A percentile compares a stretch with the other conserved stretches of the same genome.
Evolutionary conservation across 495 filamentous ascomycete species (phyloP).

Genomic region (Apodospora peruviana): DNA sequence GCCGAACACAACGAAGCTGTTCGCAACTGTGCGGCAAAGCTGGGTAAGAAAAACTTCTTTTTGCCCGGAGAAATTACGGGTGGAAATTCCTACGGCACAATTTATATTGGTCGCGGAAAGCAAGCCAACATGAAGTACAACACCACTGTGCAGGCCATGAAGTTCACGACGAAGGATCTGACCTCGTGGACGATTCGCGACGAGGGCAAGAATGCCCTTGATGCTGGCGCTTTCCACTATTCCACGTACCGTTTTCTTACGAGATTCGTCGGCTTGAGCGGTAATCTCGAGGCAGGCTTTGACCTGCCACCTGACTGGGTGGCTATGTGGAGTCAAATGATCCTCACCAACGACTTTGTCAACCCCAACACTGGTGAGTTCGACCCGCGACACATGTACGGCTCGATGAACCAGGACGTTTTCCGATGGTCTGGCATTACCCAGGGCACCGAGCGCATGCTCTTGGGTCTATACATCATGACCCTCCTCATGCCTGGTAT

Average conservation of each 20-base stretch:
- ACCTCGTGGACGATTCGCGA: slow-evolving; percentile 46
- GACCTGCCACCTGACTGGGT: slow-evolving; percentile 58
- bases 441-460: slow-evolving; percentile 54
- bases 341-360: slow-evolving; percentile 59
- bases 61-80: slow-evolving; percentile 58
- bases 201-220: slow-evolving; percentile 48
- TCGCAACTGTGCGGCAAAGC: slow-evolving; percentile 47
- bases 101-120: slow-evolving; percentile 59
- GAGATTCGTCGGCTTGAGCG: slow-evolving; percentile 58
- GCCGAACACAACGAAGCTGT: slow-evolving; percentile 48
- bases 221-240: slow-evolving; percentile 64
- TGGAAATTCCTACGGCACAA: slow-evolving; percentile 54
- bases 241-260: slow-evolving; percentile 62
- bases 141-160: slow-evolving; percentile 55
- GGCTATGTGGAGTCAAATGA: slow-evolving; percentile 55
- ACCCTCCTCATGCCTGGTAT: slow-evolving; percentile 61
- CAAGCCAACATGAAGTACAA: slow-evolving; percentile 48
- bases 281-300: slow-evolving; percentile 51
- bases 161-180: slow-evolving; percentile 50
- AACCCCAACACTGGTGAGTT: slow-evolving; percentile 66
- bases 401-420: slow-evolving; percentile 63
- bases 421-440: slow-evolving; percentile 63
- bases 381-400: slow-evolving; percentile 68
- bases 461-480: slow-evolving; percentile 59
- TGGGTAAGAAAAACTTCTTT: slow-evolving; percentile 61